phyloP scores from a whole-genome alignment of 2,329 filamentous ascomycete species.

The Trichoderma koningiopsis region DNA sequence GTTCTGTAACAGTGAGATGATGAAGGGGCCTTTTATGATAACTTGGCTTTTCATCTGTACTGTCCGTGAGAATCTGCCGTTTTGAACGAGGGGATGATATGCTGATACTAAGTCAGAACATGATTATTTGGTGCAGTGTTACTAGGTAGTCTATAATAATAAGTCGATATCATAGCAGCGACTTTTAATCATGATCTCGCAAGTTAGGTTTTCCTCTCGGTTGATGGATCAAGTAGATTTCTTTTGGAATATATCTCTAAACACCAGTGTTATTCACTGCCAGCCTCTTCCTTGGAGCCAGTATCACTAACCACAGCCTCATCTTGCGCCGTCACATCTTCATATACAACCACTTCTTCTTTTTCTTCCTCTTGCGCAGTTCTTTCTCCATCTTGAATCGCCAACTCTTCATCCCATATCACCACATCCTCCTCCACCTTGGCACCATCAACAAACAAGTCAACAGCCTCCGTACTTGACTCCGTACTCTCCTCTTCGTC shows the following conservation, averaged over 20 bases:
- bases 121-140: background rate
- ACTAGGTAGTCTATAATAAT: background rate
- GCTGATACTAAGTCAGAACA: background rate
- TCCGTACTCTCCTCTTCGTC: background rate
- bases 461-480: accelerated
- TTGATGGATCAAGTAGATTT: no score
- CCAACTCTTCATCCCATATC: background rate
- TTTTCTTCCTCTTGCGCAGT: no score
- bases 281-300: background rate
- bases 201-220: no score
- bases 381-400: background rate
- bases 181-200: background rate
- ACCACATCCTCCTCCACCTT: background rate
- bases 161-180: background rate
- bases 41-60: background rate
- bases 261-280: background rate
- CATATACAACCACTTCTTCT: no score
- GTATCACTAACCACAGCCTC: no score
- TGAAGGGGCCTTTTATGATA: no score
- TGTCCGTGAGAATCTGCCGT: background rate
- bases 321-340: background rate
- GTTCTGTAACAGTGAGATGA: no score
- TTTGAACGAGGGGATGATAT: background rate
- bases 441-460: background rate
- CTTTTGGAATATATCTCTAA: background rate